Evolutionary conservation across 768 basidiomycete genomes (phyloP).

Genomic region (Cystobasidium tubakii): DNA sequence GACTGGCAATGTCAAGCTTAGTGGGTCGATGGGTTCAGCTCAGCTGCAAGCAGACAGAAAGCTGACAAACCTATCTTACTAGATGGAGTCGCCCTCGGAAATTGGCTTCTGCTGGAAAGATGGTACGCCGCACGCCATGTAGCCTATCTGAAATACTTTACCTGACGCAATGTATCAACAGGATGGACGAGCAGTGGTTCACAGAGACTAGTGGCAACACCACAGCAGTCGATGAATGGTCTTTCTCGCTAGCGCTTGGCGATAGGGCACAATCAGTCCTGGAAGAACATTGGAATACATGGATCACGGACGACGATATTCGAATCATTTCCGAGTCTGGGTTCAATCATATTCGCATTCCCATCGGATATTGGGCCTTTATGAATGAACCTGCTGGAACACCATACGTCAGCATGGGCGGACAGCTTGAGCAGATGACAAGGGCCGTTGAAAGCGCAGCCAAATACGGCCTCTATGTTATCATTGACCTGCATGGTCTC

Average conservation of each 20-base stretch:
- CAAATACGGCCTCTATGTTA: constrained; percentile 43
- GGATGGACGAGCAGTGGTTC: constrained; percentile 38
- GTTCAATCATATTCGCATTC: constrained; percentile 46
- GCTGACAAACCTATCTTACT: neutral
- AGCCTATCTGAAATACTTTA: no score
- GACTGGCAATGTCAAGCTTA: neutral
- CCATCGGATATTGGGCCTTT: constrained; percentile 46
- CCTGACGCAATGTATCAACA: neutral
- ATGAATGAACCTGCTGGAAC: constrained; percentile 39
- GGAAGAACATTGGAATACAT: constrained; percentile 49
- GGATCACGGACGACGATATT: constrained; percentile 51
- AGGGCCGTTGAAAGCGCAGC: constrained; percentile 40
- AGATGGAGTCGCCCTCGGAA: constrained; percentile 30
- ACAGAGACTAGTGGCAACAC: neutral
- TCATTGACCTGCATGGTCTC: constrained; percentile 44
- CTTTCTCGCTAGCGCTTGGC: constrained; percentile 7
- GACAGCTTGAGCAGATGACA: constrained; percentile 43
- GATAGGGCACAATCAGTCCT: constrained; percentile 42
- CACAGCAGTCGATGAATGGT: constrained; percentile 33
- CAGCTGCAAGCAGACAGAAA: neutral
- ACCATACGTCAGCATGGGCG: constrained; percentile 41
- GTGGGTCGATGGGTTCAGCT: neutral
- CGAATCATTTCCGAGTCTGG: constrained; percentile 40
- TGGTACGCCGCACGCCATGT: no score
- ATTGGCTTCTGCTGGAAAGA: constrained; percentile 16